A percentile compares a stretch with the other conserved stretches of the same genome.
Evolutionary conservation across 257 asterid species (phyloP).

Genomic region (Schizonepeta tenuifolia): DNA sequence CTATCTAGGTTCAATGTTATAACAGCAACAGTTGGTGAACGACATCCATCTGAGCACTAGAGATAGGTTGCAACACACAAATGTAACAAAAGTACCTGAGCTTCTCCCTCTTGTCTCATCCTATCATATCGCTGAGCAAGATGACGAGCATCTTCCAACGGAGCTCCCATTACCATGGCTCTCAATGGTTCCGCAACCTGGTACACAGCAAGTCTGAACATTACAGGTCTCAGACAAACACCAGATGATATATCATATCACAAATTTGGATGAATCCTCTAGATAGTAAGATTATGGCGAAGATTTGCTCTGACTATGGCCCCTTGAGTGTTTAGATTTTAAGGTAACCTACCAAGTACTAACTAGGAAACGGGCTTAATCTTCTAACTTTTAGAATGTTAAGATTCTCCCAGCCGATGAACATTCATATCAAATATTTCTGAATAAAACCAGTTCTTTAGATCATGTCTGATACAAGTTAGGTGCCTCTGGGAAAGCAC

Average conservation of each 20-base stretch:
- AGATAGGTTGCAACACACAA: constrained; percentile 11
- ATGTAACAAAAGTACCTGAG: constrained; percentile 70
- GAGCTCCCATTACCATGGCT: constrained; percentile 99
- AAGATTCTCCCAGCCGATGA: neutral
- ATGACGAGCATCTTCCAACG: constrained; percentile 98
- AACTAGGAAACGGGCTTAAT: constrained; percentile 1
- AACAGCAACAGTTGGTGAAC: constrained; percentile 33
- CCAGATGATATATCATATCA: constrained; percentile 17
- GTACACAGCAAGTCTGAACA: constrained; percentile 14
- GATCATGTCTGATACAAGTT: neutral
- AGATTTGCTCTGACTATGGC: neutral
- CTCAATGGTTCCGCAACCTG: constrained; percentile 98
- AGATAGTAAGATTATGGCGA: neutral
- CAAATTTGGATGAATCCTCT: neutral
- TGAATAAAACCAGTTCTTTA: neutral
- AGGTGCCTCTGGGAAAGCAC: neutral
- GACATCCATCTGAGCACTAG: constrained; percentile 18
- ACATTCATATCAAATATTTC: constrained; percentile 2
- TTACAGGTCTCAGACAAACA: constrained; percentile 8
- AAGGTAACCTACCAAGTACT: neutral
- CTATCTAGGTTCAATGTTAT: constrained; percentile 70
- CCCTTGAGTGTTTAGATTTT: constrained; percentile 10
- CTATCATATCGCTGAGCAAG: constrained; percentile 96
- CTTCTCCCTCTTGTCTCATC: constrained; percentile 97
- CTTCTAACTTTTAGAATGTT: neutral